phyloP scores from a whole-genome alignment of 2,329 filamentous ascomycete species.

The Juglanconis oblonga region DNA sequence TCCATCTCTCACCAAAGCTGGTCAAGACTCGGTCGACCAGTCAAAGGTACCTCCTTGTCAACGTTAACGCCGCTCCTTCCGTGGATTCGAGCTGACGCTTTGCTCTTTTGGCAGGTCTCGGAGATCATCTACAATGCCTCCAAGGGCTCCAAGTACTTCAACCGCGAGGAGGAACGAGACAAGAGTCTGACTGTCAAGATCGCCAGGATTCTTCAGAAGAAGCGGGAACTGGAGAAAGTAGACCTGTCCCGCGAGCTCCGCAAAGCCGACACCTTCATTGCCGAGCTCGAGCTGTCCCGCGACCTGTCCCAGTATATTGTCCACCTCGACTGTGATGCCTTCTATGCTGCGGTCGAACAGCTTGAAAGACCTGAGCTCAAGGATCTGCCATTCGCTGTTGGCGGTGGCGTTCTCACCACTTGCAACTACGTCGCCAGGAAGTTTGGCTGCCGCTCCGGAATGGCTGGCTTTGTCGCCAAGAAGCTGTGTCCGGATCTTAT shows the following conservation, averaged over 20 bases:
- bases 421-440: conserved; percentile 87
- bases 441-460: conserved; percentile 88
- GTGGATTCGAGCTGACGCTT: not conserved
- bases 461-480: conserved; percentile 94
- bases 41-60: conserved; percentile 68
- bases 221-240: conserved; percentile 69
- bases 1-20: conserved; percentile 88
- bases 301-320: conserved; percentile 84
- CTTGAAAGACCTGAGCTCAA: conserved; percentile 80
- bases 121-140: conserved; percentile 97
- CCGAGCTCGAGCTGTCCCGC: conserved; percentile 72
- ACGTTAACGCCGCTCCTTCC: not conserved
- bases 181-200: conserved; percentile 83
- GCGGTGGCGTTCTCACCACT: conserved; percentile 62
- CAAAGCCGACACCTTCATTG: conserved; percentile 76
- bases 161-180: conserved; percentile 81
- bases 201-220: conserved; percentile 71
- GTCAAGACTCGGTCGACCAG: conserved; percentile 92
- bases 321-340: conserved; percentile 95
- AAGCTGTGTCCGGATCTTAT: conserved; percentile 88
- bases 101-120: conserved; percentile 59
- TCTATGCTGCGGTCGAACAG: conserved; percentile 92
- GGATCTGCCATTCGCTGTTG: conserved; percentile 86
- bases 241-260: conserved; percentile 72
- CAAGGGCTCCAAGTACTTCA: conserved; percentile 95